Base-by-base conservation (phyloP, 1,284 basidiomycete species). In the Cystobasidium pallidum region DNA sequence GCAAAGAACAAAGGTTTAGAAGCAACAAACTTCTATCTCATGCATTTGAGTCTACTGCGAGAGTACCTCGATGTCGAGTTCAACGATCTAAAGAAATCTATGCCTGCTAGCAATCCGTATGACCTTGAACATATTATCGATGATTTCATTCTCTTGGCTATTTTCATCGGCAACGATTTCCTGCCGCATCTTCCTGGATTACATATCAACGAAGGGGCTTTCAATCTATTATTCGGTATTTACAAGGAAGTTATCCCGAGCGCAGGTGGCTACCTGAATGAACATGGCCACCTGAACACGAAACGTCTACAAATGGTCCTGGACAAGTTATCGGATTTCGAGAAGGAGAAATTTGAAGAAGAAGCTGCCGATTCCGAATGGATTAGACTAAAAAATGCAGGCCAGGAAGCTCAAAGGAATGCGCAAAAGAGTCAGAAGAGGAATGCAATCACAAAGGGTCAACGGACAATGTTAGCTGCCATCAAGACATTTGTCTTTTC, bases 51-150 rank as follows among this genome's bases (percentile, higher is more conserved):
- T 13, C 85, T 99, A 55, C 87, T 99, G 85, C 89, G 95, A 77
- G 95, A 99, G 82, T 99, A 99, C 80, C 88, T 99, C 77, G 91
- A 99, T 81, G 86, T 96, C 74, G 95, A 99, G 81, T 99, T 99
- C 81, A 86, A 84, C 58, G 78, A 77, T 3, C 75, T 82, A 34
- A 80, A 80, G 49, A 76, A 75, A 3, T 73, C 75, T 11, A 75
- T 81, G 21, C 78, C 80, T 1, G 47, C 70, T 1, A 67, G 55
- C n/a, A 86, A 89, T 63, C 80, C 83, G 0, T 93, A 92, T 82
- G 90, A 86, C 78, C 86, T 98, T 70, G 95, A 99, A 81, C 87
- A 91, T 39, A 86, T 99, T 81, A 96, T 99, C 79, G 95, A 99
- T 82, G 95, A 99, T 82, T 98, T 98, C 82, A 91, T 99, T 78